Base-by-base conservation (phyloP, 306 rosid species). In the Rosa chinensis region DNA sequence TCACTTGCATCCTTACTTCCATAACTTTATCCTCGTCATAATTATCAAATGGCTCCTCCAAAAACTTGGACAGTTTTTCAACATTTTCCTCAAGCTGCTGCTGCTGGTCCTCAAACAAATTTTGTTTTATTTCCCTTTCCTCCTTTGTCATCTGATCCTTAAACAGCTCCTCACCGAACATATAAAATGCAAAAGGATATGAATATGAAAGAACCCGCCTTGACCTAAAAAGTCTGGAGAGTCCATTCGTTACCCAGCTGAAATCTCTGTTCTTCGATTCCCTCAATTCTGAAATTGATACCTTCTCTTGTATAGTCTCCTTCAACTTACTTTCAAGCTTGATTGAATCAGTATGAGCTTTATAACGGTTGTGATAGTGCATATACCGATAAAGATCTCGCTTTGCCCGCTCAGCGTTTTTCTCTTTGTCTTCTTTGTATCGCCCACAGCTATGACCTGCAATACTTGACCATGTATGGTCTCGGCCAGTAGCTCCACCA, bases 401-500 rank as follows among this genome's bases (percentile, higher is more conserved):
- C 88, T 91, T 91, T 40, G 99, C 99, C 75, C 92, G 85, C 85
- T 96, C 97, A 63, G 98, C 87, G 53, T 82, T 82, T 72, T 93
- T 77, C 59, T 90, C 93, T 78, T 80, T 64, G 8, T 90, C 97
- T 66, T 56, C 91, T 84, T 89, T 87, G 86, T 79, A 96, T 63
- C 97, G 96, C 79, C 98, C 99, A 86, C 99, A 96, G 82, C 98
- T 96, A 73, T 96, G 99, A 82, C 96, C 96, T 45, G 91, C 78
- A 83, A 95, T 95, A 77, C 83, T 85, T 23, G 97, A 81, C 97
- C 97, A 91, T 45, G 96, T 93, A 83, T 95, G 99, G 58, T 89
- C 93, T 62, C 94, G 84, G 8, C 98, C 98, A 52, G 99, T 96
- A 52, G 98, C 97, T 83, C 90, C 98, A 75, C 96, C 99, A 82